Evolutionary conservation across 768 basidiomycete genomes (phyloP).

Genomic region (Crucibulum laeve): DNA sequence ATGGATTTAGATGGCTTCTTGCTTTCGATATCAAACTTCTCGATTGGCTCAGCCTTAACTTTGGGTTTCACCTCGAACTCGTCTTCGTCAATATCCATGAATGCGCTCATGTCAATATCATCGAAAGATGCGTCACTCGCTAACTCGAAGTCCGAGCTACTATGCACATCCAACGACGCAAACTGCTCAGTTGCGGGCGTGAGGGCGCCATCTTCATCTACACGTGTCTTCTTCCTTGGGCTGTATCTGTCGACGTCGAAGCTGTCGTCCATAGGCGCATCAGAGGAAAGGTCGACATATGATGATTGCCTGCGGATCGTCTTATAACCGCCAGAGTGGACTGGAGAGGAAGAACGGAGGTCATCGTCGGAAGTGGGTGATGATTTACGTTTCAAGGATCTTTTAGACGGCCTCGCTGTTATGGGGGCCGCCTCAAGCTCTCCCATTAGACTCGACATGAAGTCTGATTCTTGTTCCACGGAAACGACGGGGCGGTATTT

Average conservation of each 20-base stretch:
- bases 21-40: conserved; percentile 18
- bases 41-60: conserved; percentile 25
- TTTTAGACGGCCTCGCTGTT: conserved; percentile 24
- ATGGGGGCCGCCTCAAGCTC: conserved; percentile 54
- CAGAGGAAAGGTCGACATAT: conserved; percentile 42
- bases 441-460: conserved; percentile 80
- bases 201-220: conserved; percentile 34
- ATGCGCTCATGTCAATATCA: conserved; percentile 58
- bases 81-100: conserved; percentile 56
- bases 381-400: conserved; percentile 65
- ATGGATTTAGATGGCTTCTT: conserved; percentile 13
- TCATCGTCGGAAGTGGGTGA: conserved; percentile 40
- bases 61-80: conserved; percentile 33
- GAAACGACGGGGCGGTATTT: conserved; percentile 78
- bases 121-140: conserved; percentile 40
- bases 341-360: conserved; percentile 35
- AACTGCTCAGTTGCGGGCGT: conserved; percentile 56
- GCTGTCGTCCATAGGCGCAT: conserved; percentile 34
- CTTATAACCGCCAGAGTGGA: conserved; percentile 15
- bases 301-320: conserved; percentile 28
- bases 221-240: conserved; percentile 63
- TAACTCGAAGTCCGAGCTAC: conserved; percentile 38
- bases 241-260: conserved; percentile 59
- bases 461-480: conserved; percentile 80
- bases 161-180: conserved; percentile 54